Base-by-base conservation (phyloP, 139 green algal species). In the Pseudopediastrum boryanum region DNA sequence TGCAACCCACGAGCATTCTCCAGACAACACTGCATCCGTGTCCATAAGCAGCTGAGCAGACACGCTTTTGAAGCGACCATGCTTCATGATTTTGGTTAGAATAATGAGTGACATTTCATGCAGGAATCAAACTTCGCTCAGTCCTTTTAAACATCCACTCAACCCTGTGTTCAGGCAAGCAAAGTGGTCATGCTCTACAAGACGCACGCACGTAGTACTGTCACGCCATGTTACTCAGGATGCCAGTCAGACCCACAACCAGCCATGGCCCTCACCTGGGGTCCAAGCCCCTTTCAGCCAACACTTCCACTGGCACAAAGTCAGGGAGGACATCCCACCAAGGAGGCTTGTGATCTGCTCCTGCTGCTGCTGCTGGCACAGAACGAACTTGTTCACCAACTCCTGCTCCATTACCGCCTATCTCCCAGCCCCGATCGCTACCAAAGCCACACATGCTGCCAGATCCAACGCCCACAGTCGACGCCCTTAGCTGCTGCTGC, bases 241-340 rank as follows among this genome's bases (percentile, higher is more conserved):
- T 56, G 46, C 13, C 12, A 12, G 46, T 16, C 16, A 16, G 16
- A 56, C 13, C 46, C 12, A 16, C 46, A 56, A n/a, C n/a, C 46
- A n/a, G 46, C 27, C 2, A 6, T 19, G 10, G 16, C 2, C 29
- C 50, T 56, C 41, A 78, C 71, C 71, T 78, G 2, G 71, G 71
- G 54, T 78, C 69, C 1, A 71, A 33, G 48, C n/a, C 31, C n/a
- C 42, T 19, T 36, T 73, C 33, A 59, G 65, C 43, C 43, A 80
- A 61, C 74, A 80, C 74, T 44, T 80, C 61, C 2, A 80, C 74
- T 52, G 74, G 74, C 33, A 73, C 61, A 80, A 80, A 80, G 35
- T 80, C 74, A 51, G 41, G 29, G 6, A 80, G 74, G 29, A 64
- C 61, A 27, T 61, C 63, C 74, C 74, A 80, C 74, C 74, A 80